phyloP scores from a whole-genome alignment of 78 protist species.

The Dictyostelium firmibasis region DNA sequence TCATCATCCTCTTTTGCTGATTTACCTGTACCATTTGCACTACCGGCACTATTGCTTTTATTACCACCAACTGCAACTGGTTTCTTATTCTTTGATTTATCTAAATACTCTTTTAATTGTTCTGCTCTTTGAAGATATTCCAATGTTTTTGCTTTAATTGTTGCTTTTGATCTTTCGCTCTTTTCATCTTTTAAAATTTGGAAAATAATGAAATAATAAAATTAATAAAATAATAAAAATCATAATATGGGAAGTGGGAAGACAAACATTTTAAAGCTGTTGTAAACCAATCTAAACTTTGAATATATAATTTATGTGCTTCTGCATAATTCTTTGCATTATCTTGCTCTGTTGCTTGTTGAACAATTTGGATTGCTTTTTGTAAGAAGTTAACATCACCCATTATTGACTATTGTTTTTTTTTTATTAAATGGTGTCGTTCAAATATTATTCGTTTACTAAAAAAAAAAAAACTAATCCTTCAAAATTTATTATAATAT shows the following conservation, averaged over 20 bases:
- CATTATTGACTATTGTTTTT: slow-evolving; percentile 19
- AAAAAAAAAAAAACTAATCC: not conserved
- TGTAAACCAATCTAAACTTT: slow-evolving; percentile 80
- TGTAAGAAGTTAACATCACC: slow-evolving; percentile 81
- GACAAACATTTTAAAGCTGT: slow-evolving; percentile 82
- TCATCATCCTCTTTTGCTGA: slow-evolving; percentile 57
- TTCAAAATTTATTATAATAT: not conserved
- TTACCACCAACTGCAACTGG: slow-evolving; percentile 62
- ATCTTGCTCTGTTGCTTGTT: slow-evolving; percentile 85
- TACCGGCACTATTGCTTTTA: not conserved
- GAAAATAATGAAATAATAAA: too few species aligned
- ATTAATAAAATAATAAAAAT: not conserved
- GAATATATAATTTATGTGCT: slow-evolving; percentile 81
- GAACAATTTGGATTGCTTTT: slow-evolving; percentile 79
- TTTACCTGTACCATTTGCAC: slow-evolving; percentile 5
- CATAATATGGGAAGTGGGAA: not conserved
- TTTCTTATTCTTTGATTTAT: slow-evolving; percentile 52
- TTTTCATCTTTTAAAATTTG: slow-evolving; percentile 84
- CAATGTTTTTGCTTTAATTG: slow-evolving; percentile 76
- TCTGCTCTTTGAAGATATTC: slow-evolving; percentile 93
- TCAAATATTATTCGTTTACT: not conserved
- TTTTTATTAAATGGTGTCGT: not conserved
- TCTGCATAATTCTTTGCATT: slow-evolving; percentile 80
- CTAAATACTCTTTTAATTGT: slow-evolving; percentile 78
- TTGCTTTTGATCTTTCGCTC: slow-evolving; percentile 80